phyloP scores from a whole-genome alignment of 371 early-diverging fungal genomes.

The Actinomucor elegans region DNA sequence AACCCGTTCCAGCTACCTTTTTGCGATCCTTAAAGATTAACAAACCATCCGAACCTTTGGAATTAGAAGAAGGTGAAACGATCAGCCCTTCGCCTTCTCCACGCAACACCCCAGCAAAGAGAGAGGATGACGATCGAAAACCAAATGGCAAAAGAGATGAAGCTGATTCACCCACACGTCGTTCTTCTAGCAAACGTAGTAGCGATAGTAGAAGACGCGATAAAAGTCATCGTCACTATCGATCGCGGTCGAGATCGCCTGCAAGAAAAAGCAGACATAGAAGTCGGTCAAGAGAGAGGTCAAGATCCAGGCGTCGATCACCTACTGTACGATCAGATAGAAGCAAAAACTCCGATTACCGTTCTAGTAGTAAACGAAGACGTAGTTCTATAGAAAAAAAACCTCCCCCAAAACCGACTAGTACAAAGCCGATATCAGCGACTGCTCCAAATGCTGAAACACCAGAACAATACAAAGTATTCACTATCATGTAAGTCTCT shows the following conservation, averaged over 20 bases:
- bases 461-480: slow-evolving; percentile 28
- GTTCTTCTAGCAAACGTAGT: neutral
- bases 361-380: neutral
- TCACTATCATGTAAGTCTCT: slow-evolving; percentile 21
- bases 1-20: neutral
- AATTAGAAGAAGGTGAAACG: slow-evolving; percentile 30
- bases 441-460: slow-evolving; percentile 39
- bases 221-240: neutral
- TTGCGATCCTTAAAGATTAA: neutral
- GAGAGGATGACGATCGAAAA: neutral
- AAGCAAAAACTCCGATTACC: neutral
- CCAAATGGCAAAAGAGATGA: neutral
- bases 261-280: neutral
- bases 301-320: neutral
- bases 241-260: neutral
- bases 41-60: slow-evolving; percentile 13
- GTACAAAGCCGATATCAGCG: neutral
- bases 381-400: neutral
- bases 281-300: neutral
- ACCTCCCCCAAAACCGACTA: neutral
- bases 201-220: neutral
- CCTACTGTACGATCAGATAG: neutral
- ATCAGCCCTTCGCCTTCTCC: slow-evolving; percentile 27
- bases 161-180: neutral
- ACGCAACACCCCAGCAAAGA: neutral